phyloP scores from a whole-genome alignment of 345 rosid species.

The Moricandia arvensis region DNA sequence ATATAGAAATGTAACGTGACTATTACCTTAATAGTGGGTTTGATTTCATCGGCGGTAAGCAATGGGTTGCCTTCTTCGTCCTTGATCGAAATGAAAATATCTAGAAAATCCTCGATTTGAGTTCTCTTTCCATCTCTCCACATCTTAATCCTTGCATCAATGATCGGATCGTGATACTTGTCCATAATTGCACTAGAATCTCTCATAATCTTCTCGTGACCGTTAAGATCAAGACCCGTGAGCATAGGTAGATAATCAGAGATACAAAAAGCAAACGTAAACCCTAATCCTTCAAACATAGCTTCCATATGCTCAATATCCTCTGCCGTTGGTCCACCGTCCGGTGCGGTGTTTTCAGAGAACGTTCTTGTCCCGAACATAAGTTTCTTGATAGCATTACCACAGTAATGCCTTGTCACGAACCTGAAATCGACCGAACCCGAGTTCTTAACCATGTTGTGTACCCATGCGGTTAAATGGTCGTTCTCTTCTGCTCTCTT shows the following conservation, averaged over 20 bases:
- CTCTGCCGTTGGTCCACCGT: constrained; percentile 44
- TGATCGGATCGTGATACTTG: constrained; percentile 38
- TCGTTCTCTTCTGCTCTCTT: constrained; percentile 48
- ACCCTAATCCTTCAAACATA: constrained; percentile 36
- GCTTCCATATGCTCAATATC: constrained; percentile 54
- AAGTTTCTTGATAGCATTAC: constrained; percentile 42
- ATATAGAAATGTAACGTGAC: neutral
- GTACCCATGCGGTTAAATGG: constrained; percentile 37
- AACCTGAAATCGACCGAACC: constrained; percentile 38
- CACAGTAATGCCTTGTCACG: constrained; percentile 38
- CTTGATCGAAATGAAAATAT: constrained; percentile 38
- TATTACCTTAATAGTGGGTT: constrained; percentile 41
- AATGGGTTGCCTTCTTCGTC: constrained; percentile 38
- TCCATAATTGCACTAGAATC: constrained; percentile 36
- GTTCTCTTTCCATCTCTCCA: constrained; percentile 41
- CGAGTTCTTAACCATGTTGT: constrained; percentile 38
- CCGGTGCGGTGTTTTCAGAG: constrained; percentile 27
- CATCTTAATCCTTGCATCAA: constrained; percentile 37
- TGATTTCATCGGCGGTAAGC: constrained; percentile 43
- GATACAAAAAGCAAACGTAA: constrained; percentile 45
- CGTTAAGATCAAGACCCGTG: constrained; percentile 40
- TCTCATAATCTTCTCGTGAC: constrained; percentile 43
- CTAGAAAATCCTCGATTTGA: constrained; percentile 41
- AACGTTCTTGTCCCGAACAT: constrained; percentile 41
- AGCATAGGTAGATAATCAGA: constrained; percentile 55